These are phyloP conservation scores for Kregervanrija pseudodelftensis DNA, from an alignment of 805 yeast species.

Conservation along the genomic window DNA sequence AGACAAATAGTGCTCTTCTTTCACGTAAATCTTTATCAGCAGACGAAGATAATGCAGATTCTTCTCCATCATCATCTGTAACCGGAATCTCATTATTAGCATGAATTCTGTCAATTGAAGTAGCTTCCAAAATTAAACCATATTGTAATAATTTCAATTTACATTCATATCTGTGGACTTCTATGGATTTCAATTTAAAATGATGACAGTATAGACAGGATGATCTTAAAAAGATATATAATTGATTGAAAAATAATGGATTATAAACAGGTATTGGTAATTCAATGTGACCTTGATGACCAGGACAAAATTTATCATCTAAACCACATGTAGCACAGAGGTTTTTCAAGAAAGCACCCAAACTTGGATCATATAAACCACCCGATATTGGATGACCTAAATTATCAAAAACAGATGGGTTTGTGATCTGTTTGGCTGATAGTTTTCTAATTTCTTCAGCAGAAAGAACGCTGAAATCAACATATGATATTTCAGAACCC, in stretches of 20 bases:
- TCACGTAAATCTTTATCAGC: slow-evolving; percentile 38
- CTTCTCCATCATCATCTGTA: slow-evolving; percentile 35
- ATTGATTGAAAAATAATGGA: slow-evolving; percentile 88
- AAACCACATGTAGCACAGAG: slow-evolving; percentile 93
- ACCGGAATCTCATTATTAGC: slow-evolving; percentile 38
- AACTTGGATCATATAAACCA: slow-evolving; percentile 89
- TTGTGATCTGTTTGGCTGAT: slow-evolving; percentile 92
- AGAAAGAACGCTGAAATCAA: slow-evolving; percentile 82
- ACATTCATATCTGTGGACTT: slow-evolving; percentile 70
- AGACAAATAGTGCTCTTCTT: slow-evolving; percentile 65
- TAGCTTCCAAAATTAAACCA: slow-evolving; percentile 77
- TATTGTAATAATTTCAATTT: slow-evolving; percentile 77
- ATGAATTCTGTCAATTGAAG: slow-evolving; percentile 58
- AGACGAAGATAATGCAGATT: slow-evolving; percentile 16
- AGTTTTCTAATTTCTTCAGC: slow-evolving; percentile 76
- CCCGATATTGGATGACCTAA: slow-evolving; percentile 92
- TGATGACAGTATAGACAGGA: slow-evolving; percentile 87
- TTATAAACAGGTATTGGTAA: slow-evolving; percentile 93
- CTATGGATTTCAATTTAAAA: slow-evolving; percentile 62
- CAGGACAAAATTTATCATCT: slow-evolving; percentile 92
- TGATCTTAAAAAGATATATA: slow-evolving; percentile 76
- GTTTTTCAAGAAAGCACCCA: slow-evolving; percentile 88
- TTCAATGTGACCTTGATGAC: slow-evolving; percentile 97
- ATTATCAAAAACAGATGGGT: slow-evolving; percentile 92
- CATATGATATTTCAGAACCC: slow-evolving; percentile 87